These are phyloP conservation scores for Neonectria punicea DNA, from an alignment of 2,329 filamentous ascomycete species.

Conservation along the genomic window DNA sequence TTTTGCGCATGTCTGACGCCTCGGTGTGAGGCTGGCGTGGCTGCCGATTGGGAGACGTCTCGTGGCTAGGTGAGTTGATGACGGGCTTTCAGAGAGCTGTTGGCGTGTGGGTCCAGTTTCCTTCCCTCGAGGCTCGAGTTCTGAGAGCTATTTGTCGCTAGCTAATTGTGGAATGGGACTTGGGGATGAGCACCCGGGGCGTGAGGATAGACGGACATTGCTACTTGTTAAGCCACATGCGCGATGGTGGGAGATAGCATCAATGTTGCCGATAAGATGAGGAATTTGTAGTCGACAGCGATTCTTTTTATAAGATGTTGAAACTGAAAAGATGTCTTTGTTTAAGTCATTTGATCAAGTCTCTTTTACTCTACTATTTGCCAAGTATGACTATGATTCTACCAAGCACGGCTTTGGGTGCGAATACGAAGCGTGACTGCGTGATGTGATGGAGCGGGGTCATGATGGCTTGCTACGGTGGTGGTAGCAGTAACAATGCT, in stretches of 20 bases:
- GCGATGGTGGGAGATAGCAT: slow-evolving; percentile 7
- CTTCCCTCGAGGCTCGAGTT: slow-evolving; percentile 7
- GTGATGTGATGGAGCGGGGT: slow-evolving; percentile 22
- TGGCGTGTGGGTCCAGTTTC: slow-evolving; percentile 31
- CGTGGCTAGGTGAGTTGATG: slow-evolving; percentile 37
- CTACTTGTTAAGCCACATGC: slow-evolving; percentile 26
- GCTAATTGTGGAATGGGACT: slow-evolving; percentile 6
- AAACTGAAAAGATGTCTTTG: not conserved
- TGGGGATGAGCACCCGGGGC: slow-evolving; percentile 28
- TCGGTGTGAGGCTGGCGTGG: slow-evolving; percentile 5
- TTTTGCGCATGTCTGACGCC: slow-evolving; percentile 6
- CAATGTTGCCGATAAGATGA: not conserved
- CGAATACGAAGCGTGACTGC: slow-evolving; percentile 23
- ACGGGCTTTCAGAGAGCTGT: slow-evolving; percentile 34
- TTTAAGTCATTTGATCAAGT: not conserved
- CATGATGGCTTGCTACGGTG: slow-evolving; percentile 1
- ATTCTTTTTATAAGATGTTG: not conserved
- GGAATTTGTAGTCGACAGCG: not conserved
- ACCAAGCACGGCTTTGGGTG: not conserved
- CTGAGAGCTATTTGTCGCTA: slow-evolving; percentile 9
- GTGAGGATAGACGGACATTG: slow-evolving; percentile 20
- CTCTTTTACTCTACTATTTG: not conserved
- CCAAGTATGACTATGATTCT: not conserved
- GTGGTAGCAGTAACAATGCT: slow-evolving; percentile 7
- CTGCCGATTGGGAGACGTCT: slow-evolving; percentile 23